Conservation (phyloP, 768 basidiomycete species). For the Exsudoporus frostii region DNA sequence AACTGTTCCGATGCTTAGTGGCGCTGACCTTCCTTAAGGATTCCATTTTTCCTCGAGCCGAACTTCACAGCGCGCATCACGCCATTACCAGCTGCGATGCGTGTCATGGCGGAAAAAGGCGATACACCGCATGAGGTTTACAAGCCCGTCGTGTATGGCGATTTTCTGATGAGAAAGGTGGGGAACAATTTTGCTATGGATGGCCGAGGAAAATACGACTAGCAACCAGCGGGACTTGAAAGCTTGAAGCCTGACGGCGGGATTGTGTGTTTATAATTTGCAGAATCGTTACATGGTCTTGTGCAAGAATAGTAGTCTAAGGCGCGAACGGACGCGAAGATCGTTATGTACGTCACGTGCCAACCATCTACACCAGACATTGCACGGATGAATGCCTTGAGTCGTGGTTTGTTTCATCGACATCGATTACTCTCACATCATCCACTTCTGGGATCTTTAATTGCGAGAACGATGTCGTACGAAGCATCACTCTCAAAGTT, state of each 20-base stretch:
- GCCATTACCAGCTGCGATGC: slow-evolving; percentile 60
- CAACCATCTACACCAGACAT: not conserved
- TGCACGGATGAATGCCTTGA: slow-evolving; percentile 16
- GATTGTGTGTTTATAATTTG: not conserved
- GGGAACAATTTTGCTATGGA: slow-evolving; percentile 61
- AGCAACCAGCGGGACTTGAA: not conserved
- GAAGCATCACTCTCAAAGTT: slow-evolving; percentile 48
- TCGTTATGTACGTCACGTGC: slow-evolving; percentile 31
- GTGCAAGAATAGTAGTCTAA: too few species aligned
- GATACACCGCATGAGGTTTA: slow-evolving; percentile 33
- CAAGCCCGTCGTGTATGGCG: slow-evolving; percentile 65
- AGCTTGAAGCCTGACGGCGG: too few species aligned
- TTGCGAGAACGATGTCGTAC: slow-evolving; percentile 48
- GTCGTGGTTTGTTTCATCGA: slow-evolving; percentile 21
- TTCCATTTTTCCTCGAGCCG: slow-evolving; percentile 95
- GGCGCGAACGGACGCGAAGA: not conserved
- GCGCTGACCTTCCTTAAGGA: slow-evolving; percentile 38
- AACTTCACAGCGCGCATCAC: slow-evolving; percentile 70
- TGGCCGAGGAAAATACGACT: slow-evolving; percentile 34
- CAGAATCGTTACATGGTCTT: not conserved
- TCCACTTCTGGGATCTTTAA: slow-evolving; percentile 12
- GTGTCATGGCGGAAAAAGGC: slow-evolving; percentile 26
- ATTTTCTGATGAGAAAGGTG: slow-evolving; percentile 74
- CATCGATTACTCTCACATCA: slow-evolving; percentile 18
- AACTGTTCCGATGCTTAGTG: not conserved